Conservation (phyloP, 345 rosid species). For the Pistacia integerrima region DNA sequence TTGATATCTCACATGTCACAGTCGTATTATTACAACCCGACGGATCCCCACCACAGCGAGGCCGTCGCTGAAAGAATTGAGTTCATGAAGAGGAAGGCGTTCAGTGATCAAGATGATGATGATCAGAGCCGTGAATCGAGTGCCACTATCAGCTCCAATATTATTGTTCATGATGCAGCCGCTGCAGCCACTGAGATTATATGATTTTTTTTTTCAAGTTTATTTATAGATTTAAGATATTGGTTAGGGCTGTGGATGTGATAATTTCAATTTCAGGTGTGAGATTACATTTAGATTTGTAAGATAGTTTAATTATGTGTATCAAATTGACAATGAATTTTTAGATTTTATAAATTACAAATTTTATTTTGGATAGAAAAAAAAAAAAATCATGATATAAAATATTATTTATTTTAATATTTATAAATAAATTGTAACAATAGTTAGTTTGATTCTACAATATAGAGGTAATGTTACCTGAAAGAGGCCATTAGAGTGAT, state of each 20-base stretch:
- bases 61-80: slow-evolving; percentile 85
- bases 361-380: no score
- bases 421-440: no score
- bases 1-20: background rate
- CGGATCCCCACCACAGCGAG: slow-evolving; percentile 57
- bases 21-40: slow-evolving; percentile 12
- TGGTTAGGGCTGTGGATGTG: background rate
- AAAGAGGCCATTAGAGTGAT: no score
- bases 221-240: background rate
- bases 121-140: slow-evolving; percentile 11
- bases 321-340: slow-evolving; percentile 1
- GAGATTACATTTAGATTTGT: slow-evolving; percentile 19
- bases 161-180: background rate
- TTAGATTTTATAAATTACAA: background rate
- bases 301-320: background rate
- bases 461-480: no score
- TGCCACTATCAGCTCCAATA: background rate
- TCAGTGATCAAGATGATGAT: background rate
- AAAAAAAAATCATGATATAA: no score
- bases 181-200: slow-evolving; percentile 27
- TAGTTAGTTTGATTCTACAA: no score
- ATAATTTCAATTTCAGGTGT: background rate
- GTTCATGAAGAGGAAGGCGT: slow-evolving; percentile 66
- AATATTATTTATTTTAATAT: no score
- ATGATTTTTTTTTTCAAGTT: slow-evolving; percentile 15